Evolutionary conservation across 176 grass and related monocot genomes (phyloP).

Genomic region (Zoysia pacifica): DNA sequence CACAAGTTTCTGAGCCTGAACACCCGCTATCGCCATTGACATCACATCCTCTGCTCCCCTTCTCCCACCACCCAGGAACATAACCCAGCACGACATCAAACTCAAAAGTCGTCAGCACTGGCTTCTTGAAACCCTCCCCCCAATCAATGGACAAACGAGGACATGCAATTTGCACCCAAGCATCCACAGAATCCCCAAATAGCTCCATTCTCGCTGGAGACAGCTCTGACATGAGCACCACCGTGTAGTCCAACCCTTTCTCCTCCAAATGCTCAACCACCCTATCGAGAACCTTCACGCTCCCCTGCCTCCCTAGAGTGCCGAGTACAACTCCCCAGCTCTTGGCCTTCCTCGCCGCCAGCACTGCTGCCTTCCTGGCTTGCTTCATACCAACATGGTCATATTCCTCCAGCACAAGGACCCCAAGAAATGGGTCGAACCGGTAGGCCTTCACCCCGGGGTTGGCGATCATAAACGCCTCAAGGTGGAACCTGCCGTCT

Average conservation of each 20-base stretch:
- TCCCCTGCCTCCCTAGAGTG: slow-evolving; percentile 84
- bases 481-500: slow-evolving; percentile 89
- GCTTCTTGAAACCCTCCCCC: slow-evolving; percentile 89
- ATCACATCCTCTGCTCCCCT: slow-evolving; percentile 31
- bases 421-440: slow-evolving; percentile 80
- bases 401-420: slow-evolving; percentile 79
- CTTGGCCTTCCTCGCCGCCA: slow-evolving; percentile 64
- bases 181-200: slow-evolving; percentile 76
- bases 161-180: slow-evolving; percentile 95
- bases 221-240: slow-evolving; percentile 95
- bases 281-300: slow-evolving; percentile 66
- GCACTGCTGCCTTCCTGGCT: slow-evolving; percentile 77
- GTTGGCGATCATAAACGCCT: slow-evolving; percentile 97
- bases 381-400: slow-evolving; percentile 92
- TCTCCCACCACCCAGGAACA: slow-evolving; percentile 96
- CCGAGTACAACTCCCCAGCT: slow-evolving; percentile 83
- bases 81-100: slow-evolving; percentile 83
- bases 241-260: slow-evolving; percentile 69
- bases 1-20: slow-evolving; percentile 37
- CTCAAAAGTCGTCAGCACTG: slow-evolving; percentile 88
- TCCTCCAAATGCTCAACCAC: slow-evolving; percentile 89
- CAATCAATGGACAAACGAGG: slow-evolving; percentile 93
- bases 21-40: slow-evolving; percentile 10
- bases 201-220: slow-evolving; percentile 76
- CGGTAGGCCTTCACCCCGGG: slow-evolving; percentile 76